Percentiles rank a stretch among this genome's conserved stretches.
phyloP scores from a whole-genome alignment of 495 filamentous ascomycete species.

The Bombardia bombarda region DNA sequence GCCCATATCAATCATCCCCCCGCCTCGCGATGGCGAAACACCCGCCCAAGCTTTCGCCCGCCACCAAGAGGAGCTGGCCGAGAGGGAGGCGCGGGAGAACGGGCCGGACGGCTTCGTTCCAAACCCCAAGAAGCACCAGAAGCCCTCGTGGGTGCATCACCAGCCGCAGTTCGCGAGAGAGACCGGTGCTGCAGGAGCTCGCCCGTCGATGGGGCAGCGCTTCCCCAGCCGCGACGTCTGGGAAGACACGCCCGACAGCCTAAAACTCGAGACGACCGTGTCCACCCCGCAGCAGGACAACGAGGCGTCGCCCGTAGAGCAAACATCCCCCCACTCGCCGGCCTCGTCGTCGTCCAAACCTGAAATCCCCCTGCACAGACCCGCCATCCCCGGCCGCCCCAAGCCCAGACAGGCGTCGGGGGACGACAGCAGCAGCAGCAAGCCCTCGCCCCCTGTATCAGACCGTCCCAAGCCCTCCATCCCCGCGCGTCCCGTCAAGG shows the following conservation, averaged over 20 bases:
- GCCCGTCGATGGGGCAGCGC: conserved; percentile 48
- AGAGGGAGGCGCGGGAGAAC: conserved; percentile 31
- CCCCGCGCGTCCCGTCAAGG: conserved; percentile 60
- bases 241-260: conserved; percentile 88
- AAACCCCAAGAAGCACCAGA: conserved; percentile 38
- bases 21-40: conserved; percentile 34
- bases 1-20: conserved; percentile 17
- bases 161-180: conserved; percentile 33
- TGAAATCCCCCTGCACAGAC: conserved; percentile 26
- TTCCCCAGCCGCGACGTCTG: conserved; percentile 96
- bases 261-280: conserved; percentile 73
- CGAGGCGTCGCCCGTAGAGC: conserved; percentile 15
- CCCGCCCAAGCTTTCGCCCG: conserved; percentile 46
- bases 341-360: no score
- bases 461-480: conserved; percentile 76
- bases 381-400: conserved; percentile 34
- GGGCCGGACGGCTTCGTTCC: conserved; percentile 38
- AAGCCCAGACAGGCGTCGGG: conserved; percentile 41
- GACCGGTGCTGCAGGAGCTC: conserved; percentile 42
- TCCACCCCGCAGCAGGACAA: conserved; percentile 50
- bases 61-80: conserved; percentile 47
- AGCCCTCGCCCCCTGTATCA: conserved; percentile 30
- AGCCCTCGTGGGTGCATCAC: conserved; percentile 36
- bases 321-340: conserved; percentile 15
- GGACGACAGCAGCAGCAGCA: conserved; percentile 28